Percentiles rank a stretch among this genome's conserved stretches.
Conservation (phyloP, 2,329 filamentous ascomycete genomes). For the Stylonectria norvegica region DNA sequence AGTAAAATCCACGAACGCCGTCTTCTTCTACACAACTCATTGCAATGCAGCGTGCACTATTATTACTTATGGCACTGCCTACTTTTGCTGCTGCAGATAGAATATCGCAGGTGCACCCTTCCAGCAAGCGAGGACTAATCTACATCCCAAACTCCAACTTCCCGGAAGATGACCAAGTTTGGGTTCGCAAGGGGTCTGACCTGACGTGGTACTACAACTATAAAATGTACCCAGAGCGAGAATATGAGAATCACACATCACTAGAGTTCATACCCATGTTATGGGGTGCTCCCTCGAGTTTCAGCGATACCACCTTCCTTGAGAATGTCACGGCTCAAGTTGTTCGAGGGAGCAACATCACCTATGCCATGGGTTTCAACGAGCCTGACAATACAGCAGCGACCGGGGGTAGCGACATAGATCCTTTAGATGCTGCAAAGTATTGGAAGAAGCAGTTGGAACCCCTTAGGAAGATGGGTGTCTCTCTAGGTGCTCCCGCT, state of each 20-base stretch:
- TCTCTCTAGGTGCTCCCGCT: constrained; percentile 31
- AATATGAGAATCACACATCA: constrained; percentile 37
- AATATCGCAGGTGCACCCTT: not conserved
- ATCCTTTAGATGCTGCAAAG: not conserved
- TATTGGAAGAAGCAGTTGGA: not conserved
- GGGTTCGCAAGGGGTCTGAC: constrained; percentile 49
- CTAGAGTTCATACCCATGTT: constrained; percentile 71
- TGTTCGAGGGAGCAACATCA: constrained; percentile 54
- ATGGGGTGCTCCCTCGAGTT: constrained; percentile 52
- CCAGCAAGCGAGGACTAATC: constrained; percentile 62
- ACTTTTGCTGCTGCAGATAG: not conserved
- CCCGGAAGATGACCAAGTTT: constrained; percentile 59
- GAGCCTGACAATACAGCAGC: constrained; percentile 54
- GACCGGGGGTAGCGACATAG: not conserved
- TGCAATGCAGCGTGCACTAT: not conserved
- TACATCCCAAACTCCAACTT: constrained; percentile 53
- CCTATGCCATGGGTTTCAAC: constrained; percentile 65
- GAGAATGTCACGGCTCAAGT: constrained; percentile 44
- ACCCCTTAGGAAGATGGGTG: constrained; percentile 40
- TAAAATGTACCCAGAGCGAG: constrained; percentile 46
- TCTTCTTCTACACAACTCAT: not conserved
- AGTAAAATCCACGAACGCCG: not conserved
- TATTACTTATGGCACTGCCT: not conserved
- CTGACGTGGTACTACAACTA: constrained; percentile 82
- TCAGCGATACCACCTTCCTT: constrained; percentile 53